Evolutionary conservation across 2,329 filamentous ascomycete genomes (phyloP).

Genomic region (Pestalotiopsis sp.): DNA sequence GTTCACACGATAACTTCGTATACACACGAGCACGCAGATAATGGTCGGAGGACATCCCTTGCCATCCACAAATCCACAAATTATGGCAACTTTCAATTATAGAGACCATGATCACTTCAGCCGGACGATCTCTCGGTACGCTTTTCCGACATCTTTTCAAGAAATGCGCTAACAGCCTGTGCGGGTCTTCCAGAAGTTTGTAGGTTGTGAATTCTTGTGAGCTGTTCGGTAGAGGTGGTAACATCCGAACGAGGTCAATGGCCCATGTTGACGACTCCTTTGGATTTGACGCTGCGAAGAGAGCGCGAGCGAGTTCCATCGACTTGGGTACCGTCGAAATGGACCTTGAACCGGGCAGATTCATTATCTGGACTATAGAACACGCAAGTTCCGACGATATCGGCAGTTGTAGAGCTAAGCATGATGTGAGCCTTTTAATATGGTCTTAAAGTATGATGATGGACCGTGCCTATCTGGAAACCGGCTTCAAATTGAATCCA

Average conservation of each 20-base stretch:
- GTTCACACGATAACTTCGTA: too few species aligned
- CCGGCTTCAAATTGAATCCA: not conserved
- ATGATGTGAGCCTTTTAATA: not conserved
- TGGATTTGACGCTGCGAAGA: too few species aligned
- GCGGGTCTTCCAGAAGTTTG: not conserved
- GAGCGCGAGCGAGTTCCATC: too few species aligned
- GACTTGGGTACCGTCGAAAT: not conserved
- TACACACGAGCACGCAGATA: too few species aligned
- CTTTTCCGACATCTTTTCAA: not conserved
- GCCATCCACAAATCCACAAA: too few species aligned
- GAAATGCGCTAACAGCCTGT: not conserved
- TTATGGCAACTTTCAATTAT: too few species aligned
- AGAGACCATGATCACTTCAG: too few species aligned
- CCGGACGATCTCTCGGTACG: too few species aligned
- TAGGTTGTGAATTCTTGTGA: not conserved
- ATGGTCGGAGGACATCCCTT: too few species aligned
- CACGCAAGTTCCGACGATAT: not conserved
- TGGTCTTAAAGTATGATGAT: accelerated
- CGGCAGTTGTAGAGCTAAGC: not conserved
- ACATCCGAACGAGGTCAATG: too few species aligned
- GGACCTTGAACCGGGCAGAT: too few species aligned
- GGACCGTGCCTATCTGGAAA: not conserved
- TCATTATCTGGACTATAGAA: not conserved
- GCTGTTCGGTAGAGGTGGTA: not conserved
- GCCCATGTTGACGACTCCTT: too few species aligned